Conservation (phyloP, 208 protist species). For the Lotmaria passim region DNA sequence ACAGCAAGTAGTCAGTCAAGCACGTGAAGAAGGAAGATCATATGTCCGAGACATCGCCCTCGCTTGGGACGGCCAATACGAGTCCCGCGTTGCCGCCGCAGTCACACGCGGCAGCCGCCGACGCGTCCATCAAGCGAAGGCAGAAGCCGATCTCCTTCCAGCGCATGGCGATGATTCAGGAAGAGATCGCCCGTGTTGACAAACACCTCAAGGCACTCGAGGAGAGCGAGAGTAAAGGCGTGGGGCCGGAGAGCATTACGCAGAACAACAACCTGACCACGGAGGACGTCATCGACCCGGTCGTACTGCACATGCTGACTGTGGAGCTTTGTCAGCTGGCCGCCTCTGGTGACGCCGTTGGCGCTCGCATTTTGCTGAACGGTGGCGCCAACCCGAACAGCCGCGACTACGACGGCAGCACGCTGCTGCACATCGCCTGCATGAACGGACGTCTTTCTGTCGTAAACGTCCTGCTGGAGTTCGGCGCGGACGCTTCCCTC, state of each 20-base stretch:
- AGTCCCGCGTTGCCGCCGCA: slow-evolving; percentile 22
- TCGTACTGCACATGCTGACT: slow-evolving; percentile 70
- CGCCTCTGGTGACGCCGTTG: slow-evolving; percentile 67
- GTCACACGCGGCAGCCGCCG: slow-evolving; percentile 5
- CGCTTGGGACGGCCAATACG: background rate
- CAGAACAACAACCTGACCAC: slow-evolving; percentile 26
- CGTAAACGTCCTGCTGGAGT: slow-evolving; percentile 69
- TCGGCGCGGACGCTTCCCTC: slow-evolving; percentile 57
- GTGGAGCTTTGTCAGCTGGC: slow-evolving; percentile 84
- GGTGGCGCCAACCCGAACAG: slow-evolving; percentile 80
- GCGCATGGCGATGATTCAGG: slow-evolving; percentile 77
- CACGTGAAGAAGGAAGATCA: background rate
- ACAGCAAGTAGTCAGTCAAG: background rate
- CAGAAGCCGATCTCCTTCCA: slow-evolving; percentile 68
- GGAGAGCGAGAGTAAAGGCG: slow-evolving; percentile 31
- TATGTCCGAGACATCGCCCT: slow-evolving; percentile 12
- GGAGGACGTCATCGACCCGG: slow-evolving; percentile 53
- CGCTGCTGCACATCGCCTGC: slow-evolving; percentile 83
- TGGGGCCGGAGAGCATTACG: slow-evolving; percentile 4
- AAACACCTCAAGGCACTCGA: slow-evolving; percentile 50
- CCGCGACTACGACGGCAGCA: slow-evolving; percentile 80
- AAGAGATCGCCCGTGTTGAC: slow-evolving; percentile 77
- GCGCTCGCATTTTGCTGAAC: slow-evolving; percentile 71
- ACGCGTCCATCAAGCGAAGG: slow-evolving; percentile 26
- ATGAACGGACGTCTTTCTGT: slow-evolving; percentile 60